Conservation (phyloP, 768 basidiomycete species). For the Leccinum variicolor region DNA sequence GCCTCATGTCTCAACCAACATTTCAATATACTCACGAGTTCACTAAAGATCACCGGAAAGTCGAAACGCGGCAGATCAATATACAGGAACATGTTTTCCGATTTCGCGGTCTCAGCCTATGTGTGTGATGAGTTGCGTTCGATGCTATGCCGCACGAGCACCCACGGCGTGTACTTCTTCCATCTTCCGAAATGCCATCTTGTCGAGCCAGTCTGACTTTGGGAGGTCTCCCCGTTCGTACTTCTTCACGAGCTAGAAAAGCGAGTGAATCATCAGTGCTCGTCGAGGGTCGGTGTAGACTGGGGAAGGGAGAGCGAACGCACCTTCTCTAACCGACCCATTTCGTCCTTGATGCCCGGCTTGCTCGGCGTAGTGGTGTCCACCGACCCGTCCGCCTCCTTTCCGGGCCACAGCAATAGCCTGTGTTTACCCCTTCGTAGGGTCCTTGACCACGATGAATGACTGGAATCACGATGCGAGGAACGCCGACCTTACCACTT, state of each 20-base stretch:
- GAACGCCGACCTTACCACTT: constrained; percentile 61
- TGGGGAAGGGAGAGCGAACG: neutral
- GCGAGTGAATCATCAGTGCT: neutral
- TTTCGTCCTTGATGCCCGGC: constrained; percentile 76
- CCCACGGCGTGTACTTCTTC: constrained; percentile 90
- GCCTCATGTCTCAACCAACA: neutral
- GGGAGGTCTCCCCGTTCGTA: constrained; percentile 92
- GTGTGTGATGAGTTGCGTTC: neutral
- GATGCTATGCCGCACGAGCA: neutral
- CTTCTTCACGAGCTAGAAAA: constrained; percentile 79
- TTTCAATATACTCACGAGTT: constrained; percentile 54
- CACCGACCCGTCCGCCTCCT: constrained; percentile 81
- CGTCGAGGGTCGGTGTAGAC: neutral
- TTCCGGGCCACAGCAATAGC: constrained; percentile 75
- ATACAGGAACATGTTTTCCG: constrained; percentile 92
- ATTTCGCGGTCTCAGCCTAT: constrained; percentile 87
- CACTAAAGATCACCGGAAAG: constrained; percentile 94
- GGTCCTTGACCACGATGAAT: constrained; percentile 51
- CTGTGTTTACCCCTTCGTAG: constrained; percentile 90
- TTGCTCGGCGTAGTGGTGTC: constrained; percentile 90
- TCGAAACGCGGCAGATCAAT: constrained; percentile 96
- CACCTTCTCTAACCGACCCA: constrained; percentile 93
- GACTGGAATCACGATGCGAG: neutral
- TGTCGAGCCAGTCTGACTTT: constrained; percentile 95
- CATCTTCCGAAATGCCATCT: constrained; percentile 90